These are phyloP conservation scores for Croton setiger DNA, from an alignment of 441 rosid species.

Conservation along the genomic window DNA sequence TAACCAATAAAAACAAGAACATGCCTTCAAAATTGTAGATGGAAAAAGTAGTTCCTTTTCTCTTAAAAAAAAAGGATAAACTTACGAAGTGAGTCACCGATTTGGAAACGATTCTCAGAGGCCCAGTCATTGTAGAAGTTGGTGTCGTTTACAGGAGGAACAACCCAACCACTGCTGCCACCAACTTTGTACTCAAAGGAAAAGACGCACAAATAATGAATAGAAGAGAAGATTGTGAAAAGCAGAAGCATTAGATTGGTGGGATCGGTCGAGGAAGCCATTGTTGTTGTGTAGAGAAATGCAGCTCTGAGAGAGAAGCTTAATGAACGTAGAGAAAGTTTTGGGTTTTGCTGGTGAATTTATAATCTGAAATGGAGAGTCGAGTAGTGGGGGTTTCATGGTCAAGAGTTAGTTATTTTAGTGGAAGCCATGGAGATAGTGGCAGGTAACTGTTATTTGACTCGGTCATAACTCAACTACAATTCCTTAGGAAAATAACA, in stretches of 20 bases:
- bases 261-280: slow-evolving; percentile 10
- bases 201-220: slow-evolving; percentile 21
- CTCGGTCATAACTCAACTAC: background rate
- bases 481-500: no score
- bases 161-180: slow-evolving; percentile 43
- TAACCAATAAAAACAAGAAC: background rate
- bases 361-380: background rate
- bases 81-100: slow-evolving; percentile 66
- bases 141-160: slow-evolving; percentile 46
- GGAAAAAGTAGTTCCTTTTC: no score
- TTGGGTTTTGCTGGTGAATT: background rate
- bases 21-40: background rate
- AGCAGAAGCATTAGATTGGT: slow-evolving; percentile 14
- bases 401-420: slow-evolving; percentile 11
- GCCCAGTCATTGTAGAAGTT: slow-evolving; percentile 69
- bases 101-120: slow-evolving; percentile 71
- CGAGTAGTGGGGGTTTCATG: background rate
- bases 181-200: slow-evolving; percentile 52
- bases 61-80: background rate
- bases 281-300: background rate
- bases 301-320: background rate
- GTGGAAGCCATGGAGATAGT: slow-evolving; percentile 29
- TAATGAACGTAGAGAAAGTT: background rate
- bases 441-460: slow-evolving; percentile 16
- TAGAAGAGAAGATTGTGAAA: slow-evolving; percentile 20